phyloP scores from a whole-genome alignment of 805 yeast species.

The Kodamaea restingae region DNA sequence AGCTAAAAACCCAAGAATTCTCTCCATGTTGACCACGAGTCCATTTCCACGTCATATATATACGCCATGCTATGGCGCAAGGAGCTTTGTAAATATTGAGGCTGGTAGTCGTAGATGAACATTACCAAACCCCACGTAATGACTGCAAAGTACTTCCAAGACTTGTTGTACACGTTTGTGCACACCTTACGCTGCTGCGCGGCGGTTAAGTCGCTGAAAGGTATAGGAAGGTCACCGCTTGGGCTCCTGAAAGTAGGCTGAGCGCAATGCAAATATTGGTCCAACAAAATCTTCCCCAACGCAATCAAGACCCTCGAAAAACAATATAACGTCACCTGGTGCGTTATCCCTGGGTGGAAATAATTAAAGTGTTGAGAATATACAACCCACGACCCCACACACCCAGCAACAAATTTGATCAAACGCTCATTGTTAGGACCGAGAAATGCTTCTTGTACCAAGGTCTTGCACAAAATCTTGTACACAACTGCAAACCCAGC shows the following conservation, averaged over 20 bases:
- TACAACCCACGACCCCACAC: slow-evolving; percentile 40
- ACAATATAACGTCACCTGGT: slow-evolving; percentile 71
- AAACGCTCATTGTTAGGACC: slow-evolving; percentile 28
- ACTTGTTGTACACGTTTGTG: slow-evolving; percentile 15
- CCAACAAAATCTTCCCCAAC: slow-evolving; percentile 48
- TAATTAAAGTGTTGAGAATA: slow-evolving; percentile 42
- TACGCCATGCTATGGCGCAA: slow-evolving; percentile 67
- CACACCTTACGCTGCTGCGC: slow-evolving; percentile 33
- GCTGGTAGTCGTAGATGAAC: slow-evolving; percentile 63
- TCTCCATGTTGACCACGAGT: slow-evolving; percentile 46
- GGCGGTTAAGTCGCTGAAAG: slow-evolving; percentile 25
- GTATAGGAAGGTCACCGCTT: slow-evolving; percentile 16
- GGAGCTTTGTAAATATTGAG: slow-evolving; percentile 58
- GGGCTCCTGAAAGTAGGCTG: slow-evolving; percentile 29
- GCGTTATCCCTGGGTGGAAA: slow-evolving; percentile 52
- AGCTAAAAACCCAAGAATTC: slow-evolving; percentile 38
- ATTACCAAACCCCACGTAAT: slow-evolving; percentile 71
- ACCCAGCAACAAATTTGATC: slow-evolving; percentile 37
- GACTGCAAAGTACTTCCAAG: slow-evolving; percentile 61
- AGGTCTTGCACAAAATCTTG: slow-evolving; percentile 34
- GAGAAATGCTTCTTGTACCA: slow-evolving; percentile 29
- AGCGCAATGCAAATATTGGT: slow-evolving; percentile 31
- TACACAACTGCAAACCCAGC: slow-evolving; percentile 55
- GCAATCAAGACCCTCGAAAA: slow-evolving; percentile 66
- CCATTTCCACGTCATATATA: slow-evolving; percentile 58